phyloP scores from a whole-genome alignment of 305 asterid genomes.

The Solanum hybrid region DNA sequence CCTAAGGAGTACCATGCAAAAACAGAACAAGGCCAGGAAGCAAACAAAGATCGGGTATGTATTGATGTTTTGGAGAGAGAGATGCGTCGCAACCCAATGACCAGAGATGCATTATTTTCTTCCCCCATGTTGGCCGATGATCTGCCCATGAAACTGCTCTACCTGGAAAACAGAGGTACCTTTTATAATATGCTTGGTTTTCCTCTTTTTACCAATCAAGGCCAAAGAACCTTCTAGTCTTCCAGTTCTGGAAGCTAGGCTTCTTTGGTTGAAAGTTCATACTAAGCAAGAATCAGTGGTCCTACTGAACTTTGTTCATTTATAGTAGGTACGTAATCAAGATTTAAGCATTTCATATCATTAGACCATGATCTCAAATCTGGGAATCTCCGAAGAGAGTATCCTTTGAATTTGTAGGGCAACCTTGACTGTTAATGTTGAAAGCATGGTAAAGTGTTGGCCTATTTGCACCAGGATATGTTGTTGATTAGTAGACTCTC shows the following conservation, averaged over 20 bases:
- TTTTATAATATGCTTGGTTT: background rate
- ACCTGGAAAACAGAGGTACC: slow-evolving; percentile 70
- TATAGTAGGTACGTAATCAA: background rate
- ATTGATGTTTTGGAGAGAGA: slow-evolving; percentile 67
- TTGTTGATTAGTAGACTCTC: background rate
- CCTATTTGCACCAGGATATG: background rate
- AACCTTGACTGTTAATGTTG: background rate
- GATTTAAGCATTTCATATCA: background rate
- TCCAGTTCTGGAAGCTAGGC: background rate
- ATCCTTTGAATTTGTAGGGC: background rate
- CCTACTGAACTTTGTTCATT: background rate
- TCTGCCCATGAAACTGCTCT: slow-evolving; percentile 40
- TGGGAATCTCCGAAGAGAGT: background rate
- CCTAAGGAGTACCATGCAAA: slow-evolving; percentile 55
- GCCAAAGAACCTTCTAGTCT: background rate
- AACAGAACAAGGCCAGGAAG: slow-evolving; percentile 47
- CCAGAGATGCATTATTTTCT: slow-evolving; percentile 20
- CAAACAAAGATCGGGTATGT: slow-evolving; percentile 48
- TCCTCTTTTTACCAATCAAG: slow-evolving; percentile 2
- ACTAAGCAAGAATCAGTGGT: background rate
- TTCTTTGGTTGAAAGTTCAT: background rate
- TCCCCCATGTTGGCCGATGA: slow-evolving; percentile 49
- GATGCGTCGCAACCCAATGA: slow-evolving; percentile 43
- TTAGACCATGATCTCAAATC: background rate
- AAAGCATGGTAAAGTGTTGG: background rate